Base-by-base conservation (phyloP, 148 eudicot genomes). In the Rheum nobile region DNA sequence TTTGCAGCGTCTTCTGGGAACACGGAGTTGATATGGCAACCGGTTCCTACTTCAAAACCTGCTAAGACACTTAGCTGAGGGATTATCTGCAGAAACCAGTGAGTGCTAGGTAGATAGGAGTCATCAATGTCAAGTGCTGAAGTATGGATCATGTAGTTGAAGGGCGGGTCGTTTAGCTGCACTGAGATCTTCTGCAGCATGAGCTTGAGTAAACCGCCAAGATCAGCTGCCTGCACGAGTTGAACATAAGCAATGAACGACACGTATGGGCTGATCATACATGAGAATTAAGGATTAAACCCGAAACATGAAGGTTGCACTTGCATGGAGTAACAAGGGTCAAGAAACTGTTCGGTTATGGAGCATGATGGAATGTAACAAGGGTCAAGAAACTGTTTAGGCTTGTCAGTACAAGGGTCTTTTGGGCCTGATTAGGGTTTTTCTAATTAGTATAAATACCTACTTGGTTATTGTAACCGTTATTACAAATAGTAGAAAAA, bases 1-100 rank as follows among this genome's bases (percentile, higher is more conserved):
- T 85, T 81, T 2, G 99, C 99, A 29, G 91, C 99, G 63, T 96
- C 97, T 82, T 96, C 95, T 4, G 99, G 99, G 46, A 96, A 87
- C 28, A 96, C 96, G 17, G 97, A 96, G 81, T 96, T 92, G 72
- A 96, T 96, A 79, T 87, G 83, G 77, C 97, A 92, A 9, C 94
- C 97, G n/a, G 85, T 90, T n/a, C 88, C 97, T 26, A 90, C 67
- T 84, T 96, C 99, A 75, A 92, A 92, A 3, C 99, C 99, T 13
- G 87, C 99, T 41, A 78, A 42, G 39, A 78, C 85, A 34, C 86
- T 83, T 73, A 90, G 77, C 34, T 96, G 97, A 71, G 99, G 99
- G 39, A 90, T 88, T 78, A 96, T 90, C 77, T 96, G 99, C 48
- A 96, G 75, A 84, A 71, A 96, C 99, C 99, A 96, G 77, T 96